Percentiles rank a stretch among this genome's conserved stretches.
Evolutionary conservation across 1,284 basidiomycete genomes (phyloP).

Genomic region (Puccinia triticina): DNA sequence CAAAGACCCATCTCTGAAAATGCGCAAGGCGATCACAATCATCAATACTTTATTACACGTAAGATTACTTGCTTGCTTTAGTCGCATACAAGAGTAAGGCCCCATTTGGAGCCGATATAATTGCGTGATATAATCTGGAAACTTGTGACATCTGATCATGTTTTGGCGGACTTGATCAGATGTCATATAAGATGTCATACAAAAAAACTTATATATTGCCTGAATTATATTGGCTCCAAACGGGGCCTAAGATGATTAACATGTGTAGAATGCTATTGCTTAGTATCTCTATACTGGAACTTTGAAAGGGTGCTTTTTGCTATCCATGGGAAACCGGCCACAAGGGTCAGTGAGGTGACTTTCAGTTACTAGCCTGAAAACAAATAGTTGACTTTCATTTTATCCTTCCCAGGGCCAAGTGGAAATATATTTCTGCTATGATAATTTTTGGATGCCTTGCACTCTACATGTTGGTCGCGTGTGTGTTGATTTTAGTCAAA

Average conservation of each 20-base stretch:
- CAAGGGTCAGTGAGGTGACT: constrained; percentile 68
- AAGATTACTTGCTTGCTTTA: constrained; percentile 52
- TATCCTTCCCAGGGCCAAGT: constrained; percentile 67
- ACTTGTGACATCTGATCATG: too few species aligned
- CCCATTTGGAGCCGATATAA: too few species aligned
- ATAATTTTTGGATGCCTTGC: constrained; percentile 78
- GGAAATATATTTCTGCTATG: constrained; percentile 82
- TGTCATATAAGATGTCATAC: background rate
- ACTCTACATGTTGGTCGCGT: constrained; percentile 74
- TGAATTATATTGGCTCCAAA: too few species aligned
- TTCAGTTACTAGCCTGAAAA: background rate
- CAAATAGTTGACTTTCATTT: background rate
- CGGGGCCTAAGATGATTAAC: background rate
- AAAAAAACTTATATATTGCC: too few species aligned
- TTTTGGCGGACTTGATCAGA: too few species aligned
- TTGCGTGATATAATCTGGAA: too few species aligned
- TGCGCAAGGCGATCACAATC: constrained; percentile 70
- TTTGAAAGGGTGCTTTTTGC: constrained; percentile 83
- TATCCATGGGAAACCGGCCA: constrained; percentile 96
- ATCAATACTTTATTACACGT: constrained; percentile 80
- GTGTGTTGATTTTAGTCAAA: constrained; percentile 73
- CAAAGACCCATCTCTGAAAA: constrained; percentile 73
- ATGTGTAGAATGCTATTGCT: constrained; percentile 13
- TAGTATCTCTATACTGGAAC: constrained; percentile 84
- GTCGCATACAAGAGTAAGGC: background rate